A percentile compares a stretch with the other conserved stretches of the same genome.
Conservation (phyloP, 768 basidiomycete genomes). For the Ramaria sp. region DNA sequence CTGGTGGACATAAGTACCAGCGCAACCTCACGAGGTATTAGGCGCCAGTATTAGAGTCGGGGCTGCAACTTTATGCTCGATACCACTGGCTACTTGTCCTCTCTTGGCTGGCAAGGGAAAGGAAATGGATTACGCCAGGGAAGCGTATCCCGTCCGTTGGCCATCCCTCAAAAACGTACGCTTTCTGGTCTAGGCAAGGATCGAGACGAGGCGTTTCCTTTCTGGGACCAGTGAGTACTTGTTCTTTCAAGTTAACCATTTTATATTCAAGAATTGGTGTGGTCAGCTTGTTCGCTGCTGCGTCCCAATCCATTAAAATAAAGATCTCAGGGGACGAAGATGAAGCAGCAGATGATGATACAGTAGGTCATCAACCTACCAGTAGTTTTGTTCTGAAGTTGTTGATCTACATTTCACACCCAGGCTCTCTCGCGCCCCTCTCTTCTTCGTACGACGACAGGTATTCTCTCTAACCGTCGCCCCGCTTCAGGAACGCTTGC, state of each 20-base stretch:
- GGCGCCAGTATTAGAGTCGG: neutral
- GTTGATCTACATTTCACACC: neutral
- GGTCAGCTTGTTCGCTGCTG: slow-evolving; percentile 68
- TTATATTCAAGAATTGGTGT: neutral
- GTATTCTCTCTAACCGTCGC: slow-evolving; percentile 64
- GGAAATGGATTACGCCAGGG: slow-evolving; percentile 80
- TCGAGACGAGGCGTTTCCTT: slow-evolving; percentile 90
- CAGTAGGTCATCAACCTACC: slow-evolving; percentile 12
- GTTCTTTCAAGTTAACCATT: neutral
- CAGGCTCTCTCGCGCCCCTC: slow-evolving; percentile 13
- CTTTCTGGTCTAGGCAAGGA: slow-evolving; percentile 86
- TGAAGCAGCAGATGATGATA: slow-evolving; percentile 17
- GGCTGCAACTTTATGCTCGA: slow-evolving; percentile 29
- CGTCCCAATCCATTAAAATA: slow-evolving; percentile 74
- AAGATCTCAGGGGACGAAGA: slow-evolving; percentile 45
- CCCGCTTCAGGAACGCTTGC: slow-evolving; percentile 42
- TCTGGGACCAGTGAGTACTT: slow-evolving; percentile 89
- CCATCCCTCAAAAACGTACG: slow-evolving; percentile 75
- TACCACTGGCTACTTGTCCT: slow-evolving; percentile 58
- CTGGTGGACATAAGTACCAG: neutral
- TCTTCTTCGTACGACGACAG: slow-evolving; percentile 56
- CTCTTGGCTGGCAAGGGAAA: slow-evolving; percentile 84
- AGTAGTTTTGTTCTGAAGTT: neutral
- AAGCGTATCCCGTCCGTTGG: slow-evolving; percentile 65
- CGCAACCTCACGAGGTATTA: neutral